These are phyloP conservation scores for Rhodotorula sp. DNA, from an alignment of 1,284 basidiomycete genomes.

Conservation along the genomic window DNA sequence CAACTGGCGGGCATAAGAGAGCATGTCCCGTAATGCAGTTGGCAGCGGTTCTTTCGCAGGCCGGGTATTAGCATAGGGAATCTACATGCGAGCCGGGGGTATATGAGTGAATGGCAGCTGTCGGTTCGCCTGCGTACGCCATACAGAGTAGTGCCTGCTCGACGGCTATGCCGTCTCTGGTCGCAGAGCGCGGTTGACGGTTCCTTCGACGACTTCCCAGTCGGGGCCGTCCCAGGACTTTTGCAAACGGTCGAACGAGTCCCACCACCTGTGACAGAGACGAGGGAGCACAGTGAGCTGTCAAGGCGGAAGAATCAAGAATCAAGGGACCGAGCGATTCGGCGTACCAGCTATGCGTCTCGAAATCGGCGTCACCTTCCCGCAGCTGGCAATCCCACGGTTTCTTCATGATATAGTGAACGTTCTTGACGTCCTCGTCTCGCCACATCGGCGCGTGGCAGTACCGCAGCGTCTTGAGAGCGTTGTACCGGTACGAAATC, in stretches of 20 bases:
- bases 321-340: too few relatives aligned
- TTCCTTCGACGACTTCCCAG: constrained; percentile 57
- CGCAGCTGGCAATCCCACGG: constrained; percentile 59
- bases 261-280: constrained; percentile 68
- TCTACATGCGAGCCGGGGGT: not conserved
- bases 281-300: not conserved
- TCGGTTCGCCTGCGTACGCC: too few relatives aligned
- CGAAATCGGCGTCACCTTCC: constrained; percentile 55
- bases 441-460: constrained; percentile 71
- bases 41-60: not conserved
- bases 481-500: constrained; percentile 64
- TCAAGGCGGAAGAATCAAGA: not conserved
- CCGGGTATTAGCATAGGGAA: not conserved
- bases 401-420: constrained; percentile 50
- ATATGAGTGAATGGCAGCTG: not conserved
- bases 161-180: too few relatives aligned
- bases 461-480: constrained; percentile 70
- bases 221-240: constrained; percentile 55
- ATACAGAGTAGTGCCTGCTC: not conserved
- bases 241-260: constrained; percentile 59
- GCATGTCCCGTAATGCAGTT: not conserved
- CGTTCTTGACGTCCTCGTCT: constrained; percentile 64
- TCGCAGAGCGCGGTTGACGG: constrained; percentile 21
- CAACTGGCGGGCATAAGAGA: constrained; percentile 58
- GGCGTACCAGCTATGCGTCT: constrained; percentile 37